Evolutionary conservation across 148 eudicot genomes (phyloP).

Genomic region (Mesembryanthemum crystallinum): DNA sequence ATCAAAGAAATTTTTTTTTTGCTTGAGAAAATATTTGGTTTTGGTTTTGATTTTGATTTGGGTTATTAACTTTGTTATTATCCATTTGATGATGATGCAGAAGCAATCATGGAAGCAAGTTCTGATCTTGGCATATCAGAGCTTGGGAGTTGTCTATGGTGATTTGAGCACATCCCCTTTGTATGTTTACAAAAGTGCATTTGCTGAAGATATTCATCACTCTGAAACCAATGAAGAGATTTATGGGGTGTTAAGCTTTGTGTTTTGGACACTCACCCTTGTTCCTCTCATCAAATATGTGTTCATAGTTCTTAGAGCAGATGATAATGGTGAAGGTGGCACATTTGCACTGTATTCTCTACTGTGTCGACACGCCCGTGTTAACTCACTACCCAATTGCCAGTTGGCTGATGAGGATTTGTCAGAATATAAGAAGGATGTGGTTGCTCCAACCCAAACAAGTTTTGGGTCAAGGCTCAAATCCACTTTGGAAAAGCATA

Average conservation of each 20-base stretch:
- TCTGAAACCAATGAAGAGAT: constrained; percentile 88
- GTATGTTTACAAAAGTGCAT: constrained; percentile 76
- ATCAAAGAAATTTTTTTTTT: constrained; percentile 4
- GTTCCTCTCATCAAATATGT: constrained; percentile 82
- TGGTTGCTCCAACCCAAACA: constrained; percentile 26
- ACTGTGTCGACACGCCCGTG: constrained; percentile 80
- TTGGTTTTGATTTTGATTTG: neutral
- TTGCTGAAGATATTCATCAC: constrained; percentile 83
- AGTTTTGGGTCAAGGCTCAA: constrained; percentile 61
- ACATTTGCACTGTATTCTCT: constrained; percentile 91
- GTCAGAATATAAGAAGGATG: constrained; percentile 67
- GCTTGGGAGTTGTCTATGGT: constrained; percentile 90
- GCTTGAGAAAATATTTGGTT: too few relatives aligned
- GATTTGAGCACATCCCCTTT: constrained; percentile 92
- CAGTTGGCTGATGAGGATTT: constrained; percentile 85
- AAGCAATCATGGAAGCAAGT: constrained; percentile 83
- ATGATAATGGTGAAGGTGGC: constrained; percentile 99
- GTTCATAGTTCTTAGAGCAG: constrained; percentile 82
- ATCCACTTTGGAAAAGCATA: constrained; percentile 69
- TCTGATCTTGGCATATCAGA: constrained; percentile 81
- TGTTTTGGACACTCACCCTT: constrained; percentile 83
- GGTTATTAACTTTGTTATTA: too few relatives aligned
- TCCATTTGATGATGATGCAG: constrained; percentile 36
- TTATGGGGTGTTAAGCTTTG: constrained; percentile 76
- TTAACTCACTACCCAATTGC: constrained; percentile 76